Conservation (phyloP, 2,329 filamentous ascomycete genomes). For the Xylaria sp. region DNA sequence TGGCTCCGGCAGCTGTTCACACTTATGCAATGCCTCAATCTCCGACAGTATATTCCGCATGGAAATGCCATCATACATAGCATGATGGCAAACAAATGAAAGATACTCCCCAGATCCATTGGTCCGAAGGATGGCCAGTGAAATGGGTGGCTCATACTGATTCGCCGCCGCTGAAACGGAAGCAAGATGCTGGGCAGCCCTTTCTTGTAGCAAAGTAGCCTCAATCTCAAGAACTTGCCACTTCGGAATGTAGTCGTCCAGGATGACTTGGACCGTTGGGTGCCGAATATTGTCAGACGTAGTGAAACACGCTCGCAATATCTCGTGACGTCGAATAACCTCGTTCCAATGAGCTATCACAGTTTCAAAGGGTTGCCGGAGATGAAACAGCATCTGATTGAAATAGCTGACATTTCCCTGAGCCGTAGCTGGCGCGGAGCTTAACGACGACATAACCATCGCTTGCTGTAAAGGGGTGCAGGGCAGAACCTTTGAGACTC, state of each 20-base stretch:
- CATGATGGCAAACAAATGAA: conserved; percentile 64
- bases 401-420: conserved; percentile 53
- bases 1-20: conserved; percentile 41
- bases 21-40: conserved; percentile 54
- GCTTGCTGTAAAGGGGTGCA: conserved; percentile 85
- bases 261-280: conserved; percentile 68
- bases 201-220: conserved; percentile 14
- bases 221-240: conserved; percentile 37
- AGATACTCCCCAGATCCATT: conserved; percentile 33
- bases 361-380: conserved; percentile 44
- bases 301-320: conserved; percentile 71
- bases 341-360: conserved; percentile 57
- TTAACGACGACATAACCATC: conserved; percentile 60
- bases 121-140: conserved; percentile 38
- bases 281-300: conserved; percentile 54
- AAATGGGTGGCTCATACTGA: conserved; percentile 41
- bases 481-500: conserved; percentile 58
- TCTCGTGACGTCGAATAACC: conserved; percentile 63
- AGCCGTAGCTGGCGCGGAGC: conserved; percentile 17
- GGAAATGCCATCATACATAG: conserved; percentile 79
- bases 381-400: conserved; percentile 63
- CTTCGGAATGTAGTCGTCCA: conserved; percentile 41
- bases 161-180: conserved; percentile 39
- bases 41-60: conserved; percentile 66
- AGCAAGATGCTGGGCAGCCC: conserved; percentile 34